Evolutionary conservation across 305 asterid genomes (phyloP), one percentile per base, ranked within the genome.

Genomic region (Plantago rigida): DNA sequence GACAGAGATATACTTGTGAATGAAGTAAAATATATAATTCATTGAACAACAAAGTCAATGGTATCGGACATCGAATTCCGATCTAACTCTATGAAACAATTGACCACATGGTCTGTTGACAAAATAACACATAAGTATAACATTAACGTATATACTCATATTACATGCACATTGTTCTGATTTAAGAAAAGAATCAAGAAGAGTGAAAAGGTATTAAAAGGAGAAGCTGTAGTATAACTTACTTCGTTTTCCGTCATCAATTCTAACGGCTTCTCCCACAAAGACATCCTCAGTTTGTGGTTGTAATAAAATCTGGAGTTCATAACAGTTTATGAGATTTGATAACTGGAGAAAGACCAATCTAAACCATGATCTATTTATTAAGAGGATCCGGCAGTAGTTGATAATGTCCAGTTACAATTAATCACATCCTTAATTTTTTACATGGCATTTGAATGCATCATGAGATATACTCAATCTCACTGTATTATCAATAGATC

Each of bases 181-280:
- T 11, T 39, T 5, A 13, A 53, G 56, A 48, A 69, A 59, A 65
- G 47, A 51, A 54, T 56, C 41, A 67, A 62, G 65, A 57, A 62
- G 65, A 57, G 58, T 70, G 54, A 58, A 44, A 68, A 12, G 4
- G 46, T 46, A 65, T 44, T 17, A 14, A 50, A 57, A 64, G 64
- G 60, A 57, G 10, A 28, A 26, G 46, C 58, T 57, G 51, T 70
- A 51, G 47, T 60, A 66, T 60, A 61, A 71, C 80, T 75, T 75
- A 79, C 99, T 88, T 92, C 99, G 51, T 59, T 69, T 54, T 77
- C 71, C 4, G 89, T 83, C 99, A 92, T 92, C 79, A 92, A 75
- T 62, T 84, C 99, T 9, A 70, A 60, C 59, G 99, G 99, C 79
- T 86, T 92, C 74, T 84, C 94, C 99, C 99, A 92, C 28, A 78